Base-by-base conservation (phyloP, 768 basidiomycete genomes). In the Macrolepiota fuliginosa region DNA sequence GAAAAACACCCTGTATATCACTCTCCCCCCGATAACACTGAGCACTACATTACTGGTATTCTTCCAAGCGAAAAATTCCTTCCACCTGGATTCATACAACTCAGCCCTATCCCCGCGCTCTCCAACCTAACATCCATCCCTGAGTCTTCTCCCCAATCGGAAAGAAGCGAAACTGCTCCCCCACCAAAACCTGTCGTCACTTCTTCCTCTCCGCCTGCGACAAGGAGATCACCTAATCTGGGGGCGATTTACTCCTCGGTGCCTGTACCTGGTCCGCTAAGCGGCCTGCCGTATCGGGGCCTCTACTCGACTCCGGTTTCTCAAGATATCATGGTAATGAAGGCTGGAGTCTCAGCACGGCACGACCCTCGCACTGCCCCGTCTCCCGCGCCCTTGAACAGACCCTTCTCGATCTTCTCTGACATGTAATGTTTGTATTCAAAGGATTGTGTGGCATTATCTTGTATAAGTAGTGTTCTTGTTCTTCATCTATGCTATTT, bases 51-150 rank as follows among this genome's bases (percentile, higher is more conserved):
- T 19, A 65, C 66, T 24, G 62, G 61, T 4, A 64, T 70, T 56
- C 68, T 71, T 29, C 65, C 74, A 13, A 68, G 71, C 6, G 72
- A 74, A 47, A 69, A 72, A 50, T 64, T 73, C 32, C 66, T 77
- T 24, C 78, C 78, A 6, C 72, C 69, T 0, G 74, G 77, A 2
- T 80, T 78, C 65, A 65, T 78, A 12, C 77, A 76, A 6, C 68
- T 77, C 27, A 76, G 74, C 61, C 75, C 76, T 3, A 74, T 76
- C 52, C 65, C 67, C 9, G 22, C 50, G 17, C 39, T 52, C 6
- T 52, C 47, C 35, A 59, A 42, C 35, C 40, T 59, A 37, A 35
- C 36, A 9, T 39, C 37, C 10, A 40, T 40, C 36, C 58, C 58
- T 42, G 50, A 59, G 11, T 24, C 49, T 15, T n/a, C 24, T 49